A percentile compares a stretch with the other conserved stretches of the same genome.
These are phyloP conservation scores for Mercurialis annua DNA, from an alignment of 345 rosid genomes.

Conservation along the genomic window DNA sequence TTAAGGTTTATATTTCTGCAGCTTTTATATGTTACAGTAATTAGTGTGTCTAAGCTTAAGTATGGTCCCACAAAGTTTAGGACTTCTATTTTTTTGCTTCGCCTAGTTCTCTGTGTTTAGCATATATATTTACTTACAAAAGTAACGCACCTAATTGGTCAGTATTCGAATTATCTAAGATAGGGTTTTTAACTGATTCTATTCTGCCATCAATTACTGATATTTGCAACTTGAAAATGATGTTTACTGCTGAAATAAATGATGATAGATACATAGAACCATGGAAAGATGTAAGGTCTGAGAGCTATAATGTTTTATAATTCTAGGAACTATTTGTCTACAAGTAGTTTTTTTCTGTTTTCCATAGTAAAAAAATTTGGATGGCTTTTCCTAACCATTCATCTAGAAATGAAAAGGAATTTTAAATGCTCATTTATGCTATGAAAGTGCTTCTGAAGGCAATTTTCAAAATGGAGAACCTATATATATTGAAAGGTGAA, in stretches of 20 bases:
- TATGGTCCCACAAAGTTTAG: not conserved
- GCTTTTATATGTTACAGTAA: not conserved
- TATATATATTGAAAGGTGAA: not conserved
- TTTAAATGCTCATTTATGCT: not conserved
- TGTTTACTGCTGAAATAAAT: too few relatives aligned
- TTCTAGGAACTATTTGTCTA: not conserved
- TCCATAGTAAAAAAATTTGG: not conserved
- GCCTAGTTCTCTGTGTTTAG: not conserved
- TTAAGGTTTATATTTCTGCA: not conserved
- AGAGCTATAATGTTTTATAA: not conserved
- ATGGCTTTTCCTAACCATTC: not conserved
- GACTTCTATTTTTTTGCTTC: not conserved
- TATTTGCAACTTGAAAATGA: too few relatives aligned
- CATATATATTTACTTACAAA: not conserved
- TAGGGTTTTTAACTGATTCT: not conserved
- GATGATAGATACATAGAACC: not conserved
- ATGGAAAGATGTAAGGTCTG: not conserved
- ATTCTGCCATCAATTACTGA: too few relatives aligned
- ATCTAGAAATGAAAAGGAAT: not conserved
- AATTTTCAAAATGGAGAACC: not conserved
- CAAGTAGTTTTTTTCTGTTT: not conserved
- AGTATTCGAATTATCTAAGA: not conserved
- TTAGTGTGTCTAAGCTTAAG: not conserved
- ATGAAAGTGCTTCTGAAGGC: not conserved
- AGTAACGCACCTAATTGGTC: not conserved